phyloP scores from a whole-genome alignment of 306 rosid species.

The Gastrolobium villosum region DNA sequence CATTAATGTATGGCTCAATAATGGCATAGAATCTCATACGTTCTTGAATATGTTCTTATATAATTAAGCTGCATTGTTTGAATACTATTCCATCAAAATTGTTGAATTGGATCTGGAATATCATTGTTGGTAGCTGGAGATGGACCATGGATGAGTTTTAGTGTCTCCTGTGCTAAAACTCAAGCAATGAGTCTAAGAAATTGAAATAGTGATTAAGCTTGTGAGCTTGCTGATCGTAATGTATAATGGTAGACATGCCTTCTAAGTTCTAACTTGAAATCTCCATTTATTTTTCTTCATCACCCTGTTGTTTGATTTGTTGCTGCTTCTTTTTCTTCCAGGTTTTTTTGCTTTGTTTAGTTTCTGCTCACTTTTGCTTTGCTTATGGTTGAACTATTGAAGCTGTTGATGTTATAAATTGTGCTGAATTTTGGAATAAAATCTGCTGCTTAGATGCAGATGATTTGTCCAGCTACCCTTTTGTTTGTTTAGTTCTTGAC shows the following conservation, averaged over 20 bases:
- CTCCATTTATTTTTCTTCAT: neutral
- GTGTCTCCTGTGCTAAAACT: conserved; percentile 6
- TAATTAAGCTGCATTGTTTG: neutral
- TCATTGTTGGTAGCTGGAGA: neutral
- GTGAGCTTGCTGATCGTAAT: conserved; percentile 9
- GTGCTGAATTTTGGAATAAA: conserved; percentile 24
- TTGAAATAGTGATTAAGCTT: conserved; percentile 3
- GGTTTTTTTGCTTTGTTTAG: conserved; percentile 3
- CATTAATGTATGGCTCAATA: neutral
- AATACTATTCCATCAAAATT: neutral
- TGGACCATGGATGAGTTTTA: neutral
- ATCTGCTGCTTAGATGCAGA: conserved; percentile 13
- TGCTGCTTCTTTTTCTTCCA: conserved; percentile 7
- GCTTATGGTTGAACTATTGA: conserved; percentile 15
- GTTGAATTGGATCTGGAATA: conserved; percentile 8
- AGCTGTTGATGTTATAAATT: neutral
- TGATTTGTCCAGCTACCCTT: neutral
- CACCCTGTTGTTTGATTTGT: neutral
- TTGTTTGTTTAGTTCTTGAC: conserved; percentile 37
- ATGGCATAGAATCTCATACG: neutral
- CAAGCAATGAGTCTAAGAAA: conserved; percentile 1
- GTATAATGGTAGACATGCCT: neutral
- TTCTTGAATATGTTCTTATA: conserved; percentile 7
- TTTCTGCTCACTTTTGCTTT: conserved; percentile 33
- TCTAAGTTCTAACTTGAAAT: conserved; percentile 8